Evolutionary conservation across 2,329 filamentous ascomycete species (phyloP).

Genomic region (Zasmidium cellare): DNA sequence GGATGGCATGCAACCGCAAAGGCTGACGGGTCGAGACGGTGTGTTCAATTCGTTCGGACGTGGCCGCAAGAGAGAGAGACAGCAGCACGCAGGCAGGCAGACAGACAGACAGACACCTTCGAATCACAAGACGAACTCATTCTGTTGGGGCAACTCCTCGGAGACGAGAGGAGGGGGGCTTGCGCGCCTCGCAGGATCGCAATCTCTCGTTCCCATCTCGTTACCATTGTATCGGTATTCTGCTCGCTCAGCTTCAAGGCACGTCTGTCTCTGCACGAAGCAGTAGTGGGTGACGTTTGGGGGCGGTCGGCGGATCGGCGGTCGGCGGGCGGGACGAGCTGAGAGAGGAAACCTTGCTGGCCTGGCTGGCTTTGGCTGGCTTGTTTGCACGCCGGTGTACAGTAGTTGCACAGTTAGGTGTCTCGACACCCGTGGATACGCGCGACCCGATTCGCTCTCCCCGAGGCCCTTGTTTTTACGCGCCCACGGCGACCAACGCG

Average conservation of each 20-base stretch:
- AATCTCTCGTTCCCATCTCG: conserved; percentile 14
- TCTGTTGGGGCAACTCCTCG: background rate
- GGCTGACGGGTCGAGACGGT: background rate
- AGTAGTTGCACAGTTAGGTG: too few relatives aligned
- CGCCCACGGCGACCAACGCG: background rate
- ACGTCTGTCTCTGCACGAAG: too few relatives aligned
- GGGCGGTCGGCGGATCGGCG: background rate
- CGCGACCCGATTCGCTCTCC: background rate
- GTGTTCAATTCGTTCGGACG: conserved; percentile 5
- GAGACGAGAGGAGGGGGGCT: background rate
- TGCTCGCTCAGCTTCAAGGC: background rate
- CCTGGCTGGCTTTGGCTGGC: too few relatives aligned
- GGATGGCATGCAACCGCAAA: background rate
- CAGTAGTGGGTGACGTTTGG: background rate
- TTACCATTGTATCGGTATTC: conserved; percentile 19
- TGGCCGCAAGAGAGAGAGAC: conserved; percentile 6
- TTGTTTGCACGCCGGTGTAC: too few relatives aligned
- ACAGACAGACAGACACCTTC: too few relatives aligned
- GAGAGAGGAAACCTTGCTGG: too few relatives aligned
- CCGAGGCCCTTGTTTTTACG: background rate
- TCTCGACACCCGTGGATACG: background rate
- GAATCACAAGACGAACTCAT: conserved; percentile 1
- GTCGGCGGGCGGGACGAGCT: too few relatives aligned
- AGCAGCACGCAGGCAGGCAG: conserved; percentile 3
- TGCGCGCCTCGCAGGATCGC: conserved; percentile 10